phyloP scores from a whole-genome alignment of 225 moss, liverwort and hornwort genomes.

The Physcomitrellopsis africana region DNA sequence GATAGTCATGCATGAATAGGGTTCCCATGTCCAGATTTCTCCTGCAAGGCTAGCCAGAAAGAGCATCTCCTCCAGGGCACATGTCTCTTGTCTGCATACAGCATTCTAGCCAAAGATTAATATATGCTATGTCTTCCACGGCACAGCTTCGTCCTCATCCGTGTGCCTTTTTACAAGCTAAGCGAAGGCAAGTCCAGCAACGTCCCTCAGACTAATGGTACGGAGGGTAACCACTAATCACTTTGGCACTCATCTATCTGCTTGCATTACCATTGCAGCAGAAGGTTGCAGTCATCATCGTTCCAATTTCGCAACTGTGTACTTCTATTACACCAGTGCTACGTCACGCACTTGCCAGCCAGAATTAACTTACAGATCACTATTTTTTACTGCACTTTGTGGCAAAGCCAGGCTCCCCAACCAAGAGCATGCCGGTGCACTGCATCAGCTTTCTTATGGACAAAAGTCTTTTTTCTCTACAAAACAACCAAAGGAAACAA shows the following conservation, averaged over 20 bases:
- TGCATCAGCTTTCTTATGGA: not conserved
- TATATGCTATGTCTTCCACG: not conserved
- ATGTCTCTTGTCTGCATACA: conserved; percentile 16
- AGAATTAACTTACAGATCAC: conserved; percentile 15
- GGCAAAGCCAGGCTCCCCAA: conserved; percentile 11
- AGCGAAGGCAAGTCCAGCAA: not conserved
- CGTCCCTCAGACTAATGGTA: conserved; percentile 1
- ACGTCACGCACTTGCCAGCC: conserved; percentile 17
- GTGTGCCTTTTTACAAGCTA: conserved; percentile 6
- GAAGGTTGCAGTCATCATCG: conserved; percentile 4
- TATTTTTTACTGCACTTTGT: not conserved
- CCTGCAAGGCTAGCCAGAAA: conserved; percentile 18
- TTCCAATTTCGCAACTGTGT: conserved; percentile 11
- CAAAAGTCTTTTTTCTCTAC: not conserved
- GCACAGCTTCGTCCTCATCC: not conserved
- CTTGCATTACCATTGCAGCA: too few species aligned
- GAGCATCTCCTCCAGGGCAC: conserved; percentile 19
- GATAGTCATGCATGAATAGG: conserved; percentile 36
- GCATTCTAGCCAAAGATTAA: conserved; percentile 23
- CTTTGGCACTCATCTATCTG: conserved; percentile 7
- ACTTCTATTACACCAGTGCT: conserved; percentile 2
- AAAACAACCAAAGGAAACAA: conserved; percentile 4
- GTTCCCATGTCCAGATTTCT: conserved; percentile 26
- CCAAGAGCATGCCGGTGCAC: conserved; percentile 13
- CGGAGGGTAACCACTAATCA: conserved; percentile 5